Evolutionary conservation across 495 filamentous ascomycete species (phyloP).

Genomic region (Letharia columbiana): DNA sequence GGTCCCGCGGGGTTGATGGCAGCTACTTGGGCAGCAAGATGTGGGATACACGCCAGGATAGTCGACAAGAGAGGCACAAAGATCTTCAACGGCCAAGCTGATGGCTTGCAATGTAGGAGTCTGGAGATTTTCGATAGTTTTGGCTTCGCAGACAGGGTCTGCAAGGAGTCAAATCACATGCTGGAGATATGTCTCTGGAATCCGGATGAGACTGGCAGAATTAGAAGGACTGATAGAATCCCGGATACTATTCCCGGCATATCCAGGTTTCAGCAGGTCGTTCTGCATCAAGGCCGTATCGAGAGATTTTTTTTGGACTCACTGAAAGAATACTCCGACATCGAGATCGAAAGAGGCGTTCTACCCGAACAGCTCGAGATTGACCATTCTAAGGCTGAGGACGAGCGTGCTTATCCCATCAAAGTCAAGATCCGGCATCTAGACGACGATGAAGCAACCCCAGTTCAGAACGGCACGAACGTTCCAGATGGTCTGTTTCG

Average conservation of each 20-base stretch:
- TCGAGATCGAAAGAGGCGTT: constrained; percentile 44
- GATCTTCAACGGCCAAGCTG: constrained; percentile 51
- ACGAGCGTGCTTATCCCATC: constrained; percentile 45
- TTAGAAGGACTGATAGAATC: constrained; percentile 14
- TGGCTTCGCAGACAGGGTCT: constrained; percentile 51
- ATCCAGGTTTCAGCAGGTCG: constrained; percentile 41
- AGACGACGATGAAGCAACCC: constrained; percentile 39
- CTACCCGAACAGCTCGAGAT: constrained; percentile 39
- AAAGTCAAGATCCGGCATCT: constrained; percentile 40
- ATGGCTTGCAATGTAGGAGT: constrained; percentile 50
- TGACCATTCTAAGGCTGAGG: constrained; percentile 34
- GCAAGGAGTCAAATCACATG: constrained; percentile 46
- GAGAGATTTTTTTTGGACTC: constrained; percentile 50
- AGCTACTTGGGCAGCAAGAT: constrained; percentile 54
- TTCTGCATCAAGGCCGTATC: constrained; percentile 49
- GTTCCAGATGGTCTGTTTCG: constrained; percentile 9
- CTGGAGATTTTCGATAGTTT: constrained; percentile 61
- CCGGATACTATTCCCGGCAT: constrained; percentile 22
- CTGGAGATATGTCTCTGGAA: constrained; percentile 34
- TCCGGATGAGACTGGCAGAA: constrained; percentile 18
- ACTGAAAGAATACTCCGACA: constrained; percentile 39
- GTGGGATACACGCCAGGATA: constrained; percentile 49
- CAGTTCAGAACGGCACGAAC: constrained; percentile 18
- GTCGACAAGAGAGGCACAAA: constrained; percentile 52
- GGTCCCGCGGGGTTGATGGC: constrained; percentile 59